A percentile compares a stretch with the other conserved stretches of the same genome.
phyloP scores from a whole-genome alignment of 2,329 filamentous ascomycete species.

The Paraphaeosphaeria minitans region DNA sequence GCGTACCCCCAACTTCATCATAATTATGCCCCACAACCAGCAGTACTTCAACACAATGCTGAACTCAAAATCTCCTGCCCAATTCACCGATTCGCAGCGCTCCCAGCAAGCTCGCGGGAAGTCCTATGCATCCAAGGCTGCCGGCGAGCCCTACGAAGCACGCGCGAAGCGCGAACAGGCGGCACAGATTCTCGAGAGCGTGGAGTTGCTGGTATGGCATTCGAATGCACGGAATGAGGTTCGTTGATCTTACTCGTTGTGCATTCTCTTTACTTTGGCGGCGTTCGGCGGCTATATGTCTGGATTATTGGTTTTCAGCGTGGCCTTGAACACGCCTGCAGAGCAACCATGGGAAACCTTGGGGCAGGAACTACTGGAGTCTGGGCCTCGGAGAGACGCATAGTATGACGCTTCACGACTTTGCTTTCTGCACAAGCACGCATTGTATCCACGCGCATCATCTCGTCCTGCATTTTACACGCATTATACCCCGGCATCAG shows the following conservation, averaged over 20 bases:
- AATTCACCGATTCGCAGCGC: constrained; percentile 29
- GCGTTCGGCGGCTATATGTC: not conserved
- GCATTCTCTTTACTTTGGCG: not conserved
- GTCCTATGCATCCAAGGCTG: constrained; percentile 9
- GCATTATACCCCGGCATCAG: not conserved
- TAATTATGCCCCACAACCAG: constrained; percentile 7
- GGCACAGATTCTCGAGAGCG: constrained; percentile 38
- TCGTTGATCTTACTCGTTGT: constrained; percentile 3
- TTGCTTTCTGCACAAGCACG: no score
- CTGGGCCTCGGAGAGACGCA: no score
- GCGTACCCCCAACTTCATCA: not conserved
- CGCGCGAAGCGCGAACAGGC: constrained; percentile 38
- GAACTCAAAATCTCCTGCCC: not conserved
- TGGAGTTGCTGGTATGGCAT: constrained; percentile 47
- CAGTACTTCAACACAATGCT: constrained; percentile 7
- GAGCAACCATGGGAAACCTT: no score
- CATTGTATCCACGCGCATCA: not conserved
- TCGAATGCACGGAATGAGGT: constrained; percentile 42
- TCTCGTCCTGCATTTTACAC: not conserved
- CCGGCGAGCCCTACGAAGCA: constrained; percentile 33
- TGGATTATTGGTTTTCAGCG: not conserved
- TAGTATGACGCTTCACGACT: no score
- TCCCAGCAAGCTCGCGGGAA: constrained; percentile 37
- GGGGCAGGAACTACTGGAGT: no score
- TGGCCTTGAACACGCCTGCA: no score